These are phyloP conservation scores for Penicillium alfredii DNA, from an alignment of 495 filamentous ascomycete genomes.

Conservation along the genomic window DNA sequence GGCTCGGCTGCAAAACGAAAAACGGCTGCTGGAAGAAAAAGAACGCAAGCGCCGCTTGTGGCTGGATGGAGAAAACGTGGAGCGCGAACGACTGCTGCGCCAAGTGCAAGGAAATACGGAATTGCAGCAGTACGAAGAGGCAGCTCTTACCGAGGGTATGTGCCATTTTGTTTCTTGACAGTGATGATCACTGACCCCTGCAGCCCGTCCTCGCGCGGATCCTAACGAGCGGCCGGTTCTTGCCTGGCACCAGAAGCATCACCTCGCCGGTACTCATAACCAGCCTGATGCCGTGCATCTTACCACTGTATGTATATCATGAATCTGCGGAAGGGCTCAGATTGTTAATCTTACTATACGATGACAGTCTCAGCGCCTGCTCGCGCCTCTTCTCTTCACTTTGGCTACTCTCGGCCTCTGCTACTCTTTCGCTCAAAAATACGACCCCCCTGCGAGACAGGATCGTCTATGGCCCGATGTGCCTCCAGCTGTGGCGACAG, in stretches of 20 bases:
- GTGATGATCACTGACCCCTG: constrained; percentile 6
- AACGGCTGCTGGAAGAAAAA: constrained; percentile 37
- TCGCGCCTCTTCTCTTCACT: constrained; percentile 57
- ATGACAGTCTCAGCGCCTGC: constrained; percentile 51
- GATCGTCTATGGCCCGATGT: constrained; percentile 65
- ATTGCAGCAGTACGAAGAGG: constrained; percentile 43
- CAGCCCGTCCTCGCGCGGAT: constrained; percentile 41
- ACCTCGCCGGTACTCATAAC: constrained; percentile 33
- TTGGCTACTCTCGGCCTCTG: constrained; percentile 45
- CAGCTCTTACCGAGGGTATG: constrained; percentile 34
- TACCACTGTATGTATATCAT: constrained; percentile 27
- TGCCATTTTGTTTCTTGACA: constrained; percentile 1
- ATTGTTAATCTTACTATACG: constrained; percentile 3
- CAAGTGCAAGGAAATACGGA: constrained; percentile 42
- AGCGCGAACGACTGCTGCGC: constrained; percentile 35
- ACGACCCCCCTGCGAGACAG: constrained; percentile 53
- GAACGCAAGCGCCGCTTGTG: constrained; percentile 43
- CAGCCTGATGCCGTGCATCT: constrained; percentile 27
- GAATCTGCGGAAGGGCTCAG: background rate
- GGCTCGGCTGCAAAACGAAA: constrained; percentile 43
- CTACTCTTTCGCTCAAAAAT: constrained; percentile 51
- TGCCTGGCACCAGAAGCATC: constrained; percentile 47
- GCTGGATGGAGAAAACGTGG: constrained; percentile 37
- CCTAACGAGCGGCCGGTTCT: constrained; percentile 36
- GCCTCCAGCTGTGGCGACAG: constrained; percentile 74